Conservation (phyloP, 2,329 filamentous ascomycete genomes). For the Diplocarpon mali region DNA sequence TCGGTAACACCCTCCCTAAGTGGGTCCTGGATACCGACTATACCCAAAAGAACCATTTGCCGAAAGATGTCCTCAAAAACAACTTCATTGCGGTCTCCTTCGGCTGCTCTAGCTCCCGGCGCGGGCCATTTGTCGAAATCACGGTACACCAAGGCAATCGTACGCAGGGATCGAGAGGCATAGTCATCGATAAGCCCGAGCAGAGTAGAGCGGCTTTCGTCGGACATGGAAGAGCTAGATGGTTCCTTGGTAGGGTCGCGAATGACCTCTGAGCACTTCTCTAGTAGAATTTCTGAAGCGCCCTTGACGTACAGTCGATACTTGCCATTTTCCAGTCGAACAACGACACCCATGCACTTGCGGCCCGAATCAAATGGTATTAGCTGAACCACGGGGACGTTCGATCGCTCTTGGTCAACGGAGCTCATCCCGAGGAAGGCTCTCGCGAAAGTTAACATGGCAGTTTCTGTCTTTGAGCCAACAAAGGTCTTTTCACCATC, state of each 20-base stretch:
- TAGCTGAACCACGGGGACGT: conserved; percentile 45
- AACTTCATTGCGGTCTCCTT: conserved; percentile 50
- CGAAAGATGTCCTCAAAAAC: conserved; percentile 58
- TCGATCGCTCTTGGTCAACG: conserved; percentile 49
- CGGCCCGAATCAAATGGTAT: conserved; percentile 32
- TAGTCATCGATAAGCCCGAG: conserved; percentile 47
- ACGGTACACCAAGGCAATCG: conserved; percentile 62
- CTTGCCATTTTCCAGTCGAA: conserved; percentile 36
- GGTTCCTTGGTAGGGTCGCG: conserved; percentile 47
- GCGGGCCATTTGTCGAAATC: conserved; percentile 64
- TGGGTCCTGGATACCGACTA: conserved; percentile 67
- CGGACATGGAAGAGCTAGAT: conserved; percentile 39
- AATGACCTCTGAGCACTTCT: conserved; percentile 38
- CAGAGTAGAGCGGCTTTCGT: conserved; percentile 43
- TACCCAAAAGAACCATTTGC: conserved; percentile 61
- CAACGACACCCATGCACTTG: conserved; percentile 59
- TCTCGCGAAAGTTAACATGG: conserved; percentile 57
- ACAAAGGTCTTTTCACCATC: conserved; percentile 51
- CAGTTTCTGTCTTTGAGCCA: conserved; percentile 70
- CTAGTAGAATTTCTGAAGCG: conserved; percentile 40
- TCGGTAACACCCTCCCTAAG: conserved; percentile 55
- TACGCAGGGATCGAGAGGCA: conserved; percentile 57
- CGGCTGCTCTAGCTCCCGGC: conserved; percentile 38
- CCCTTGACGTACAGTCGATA: conserved; percentile 41
- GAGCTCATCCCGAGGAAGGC: conserved; percentile 54